Conservation (phyloP, 1,284 basidiomycete species). For the Stygiomarasmius scandens region DNA sequence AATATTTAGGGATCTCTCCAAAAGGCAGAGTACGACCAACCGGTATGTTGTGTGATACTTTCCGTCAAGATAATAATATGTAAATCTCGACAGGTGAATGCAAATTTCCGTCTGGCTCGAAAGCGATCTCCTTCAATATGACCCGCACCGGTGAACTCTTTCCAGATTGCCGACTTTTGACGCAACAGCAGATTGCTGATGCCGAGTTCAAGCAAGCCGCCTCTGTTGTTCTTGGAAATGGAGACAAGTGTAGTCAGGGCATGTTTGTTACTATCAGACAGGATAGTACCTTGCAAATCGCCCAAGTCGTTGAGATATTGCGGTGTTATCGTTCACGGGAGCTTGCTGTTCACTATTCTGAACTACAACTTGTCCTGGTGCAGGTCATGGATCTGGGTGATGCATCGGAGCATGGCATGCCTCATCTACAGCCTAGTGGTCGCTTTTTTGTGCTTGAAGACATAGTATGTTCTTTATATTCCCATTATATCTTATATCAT, state of each 20-base stretch:
- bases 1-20: not conserved
- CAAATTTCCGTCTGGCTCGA: not conserved
- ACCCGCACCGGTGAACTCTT: not conserved
- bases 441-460: not conserved
- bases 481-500: no score
- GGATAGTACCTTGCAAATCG: not conserved
- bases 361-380: not conserved
- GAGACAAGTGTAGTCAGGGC: not conserved
- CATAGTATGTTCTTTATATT: no score
- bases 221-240: not conserved
- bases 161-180: not conserved
- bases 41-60: not conserved
- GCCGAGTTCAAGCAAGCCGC: not conserved
- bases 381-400: not conserved
- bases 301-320: not conserved
- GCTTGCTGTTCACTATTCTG: not conserved
- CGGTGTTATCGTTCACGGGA: not conserved
- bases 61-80: not conserved
- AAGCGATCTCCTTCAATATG: not conserved
- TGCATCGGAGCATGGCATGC: conserved; percentile 3
- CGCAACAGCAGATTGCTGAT: not conserved
- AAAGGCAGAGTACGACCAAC: not conserved
- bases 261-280: not conserved
- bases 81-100: not conserved
- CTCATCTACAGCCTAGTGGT: not conserved